Evolutionary conservation across 305 asterid genomes (phyloP).

Genomic region (Fraxinus paxiana): DNA sequence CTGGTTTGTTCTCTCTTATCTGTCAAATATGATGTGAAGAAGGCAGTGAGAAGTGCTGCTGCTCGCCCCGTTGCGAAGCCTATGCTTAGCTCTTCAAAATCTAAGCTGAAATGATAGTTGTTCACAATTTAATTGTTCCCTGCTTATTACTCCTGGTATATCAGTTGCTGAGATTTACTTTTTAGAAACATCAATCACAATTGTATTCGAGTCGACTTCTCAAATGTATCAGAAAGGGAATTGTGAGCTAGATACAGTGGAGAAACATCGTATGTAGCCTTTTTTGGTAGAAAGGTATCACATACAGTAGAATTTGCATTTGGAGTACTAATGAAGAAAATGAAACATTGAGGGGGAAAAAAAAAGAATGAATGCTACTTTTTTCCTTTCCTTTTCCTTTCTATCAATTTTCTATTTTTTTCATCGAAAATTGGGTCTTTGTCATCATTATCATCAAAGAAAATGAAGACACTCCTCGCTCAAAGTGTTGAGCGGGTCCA

Average conservation of each 20-base stretch:
- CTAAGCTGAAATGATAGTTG: neutral
- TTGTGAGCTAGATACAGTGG: neutral
- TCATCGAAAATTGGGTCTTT: neutral
- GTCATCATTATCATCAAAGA: neutral
- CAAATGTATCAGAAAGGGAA: neutral
- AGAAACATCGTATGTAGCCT: neutral
- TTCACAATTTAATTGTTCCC: neutral
- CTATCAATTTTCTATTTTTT: neutral
- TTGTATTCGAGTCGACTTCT: neutral
- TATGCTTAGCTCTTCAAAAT: slow-evolving; percentile 3
- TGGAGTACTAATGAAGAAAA: neutral
- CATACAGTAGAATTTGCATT: neutral
- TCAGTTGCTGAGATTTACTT: neutral
- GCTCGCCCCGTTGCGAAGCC: slow-evolving; percentile 24
- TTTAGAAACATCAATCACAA: neutral
- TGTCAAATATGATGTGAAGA: slow-evolving; percentile 59
- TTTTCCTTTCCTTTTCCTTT: neutral
- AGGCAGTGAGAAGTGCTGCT: slow-evolving; percentile 31
- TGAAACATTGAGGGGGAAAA: neutral
- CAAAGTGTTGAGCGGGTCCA: slow-evolving; percentile 6
- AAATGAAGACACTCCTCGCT: neutral
- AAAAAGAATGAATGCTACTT: neutral
- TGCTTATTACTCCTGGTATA: neutral
- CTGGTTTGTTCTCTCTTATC: slow-evolving; percentile 69
- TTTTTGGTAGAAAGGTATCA: neutral